Conservation (phyloP, 805 yeast species). For the Clavispora fructus region DNA sequence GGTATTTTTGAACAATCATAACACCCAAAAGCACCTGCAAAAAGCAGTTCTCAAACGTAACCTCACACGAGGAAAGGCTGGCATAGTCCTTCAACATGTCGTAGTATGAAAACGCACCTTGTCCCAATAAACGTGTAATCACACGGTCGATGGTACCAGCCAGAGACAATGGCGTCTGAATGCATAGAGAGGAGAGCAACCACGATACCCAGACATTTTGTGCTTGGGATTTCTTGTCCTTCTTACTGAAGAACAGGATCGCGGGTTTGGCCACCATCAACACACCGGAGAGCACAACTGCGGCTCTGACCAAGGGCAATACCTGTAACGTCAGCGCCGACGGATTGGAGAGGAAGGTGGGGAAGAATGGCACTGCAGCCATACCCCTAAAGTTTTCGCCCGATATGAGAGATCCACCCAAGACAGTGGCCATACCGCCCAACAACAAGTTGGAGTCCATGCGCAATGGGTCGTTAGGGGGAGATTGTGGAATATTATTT, state of each 20-base stretch:
- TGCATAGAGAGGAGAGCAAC: conserved; percentile 21
- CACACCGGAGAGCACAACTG: conserved; percentile 10
- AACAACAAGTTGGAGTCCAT: conserved; percentile 38
- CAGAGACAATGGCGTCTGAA: conserved; percentile 18
- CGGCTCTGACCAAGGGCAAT: conserved; percentile 6
- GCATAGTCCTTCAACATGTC: conserved; percentile 22
- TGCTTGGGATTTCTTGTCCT: neutral
- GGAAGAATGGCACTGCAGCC: conserved; percentile 39
- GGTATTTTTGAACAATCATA: conserved; percentile 19
- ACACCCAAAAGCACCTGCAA: conserved; percentile 26
- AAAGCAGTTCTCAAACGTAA: conserved; percentile 30
- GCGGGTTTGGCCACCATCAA: conserved; percentile 8
- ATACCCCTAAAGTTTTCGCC: conserved; percentile 46
- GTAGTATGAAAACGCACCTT: conserved; percentile 6
- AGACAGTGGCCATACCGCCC: conserved; percentile 61
- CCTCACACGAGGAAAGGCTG: conserved; percentile 23
- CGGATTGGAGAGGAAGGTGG: conserved; percentile 7
- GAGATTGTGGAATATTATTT: neutral
- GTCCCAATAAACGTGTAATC: conserved; percentile 15
- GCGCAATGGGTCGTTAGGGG: neutral
- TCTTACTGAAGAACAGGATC: neutral
- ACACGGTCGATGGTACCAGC: conserved; percentile 13
- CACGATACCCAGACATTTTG: conserved; percentile 11
- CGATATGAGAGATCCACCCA: conserved; percentile 56
- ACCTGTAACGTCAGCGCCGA: conserved; percentile 10